Conservation (phyloP, 2,329 filamentous ascomycete genomes). For the Ophioceras dolichostomum region DNA sequence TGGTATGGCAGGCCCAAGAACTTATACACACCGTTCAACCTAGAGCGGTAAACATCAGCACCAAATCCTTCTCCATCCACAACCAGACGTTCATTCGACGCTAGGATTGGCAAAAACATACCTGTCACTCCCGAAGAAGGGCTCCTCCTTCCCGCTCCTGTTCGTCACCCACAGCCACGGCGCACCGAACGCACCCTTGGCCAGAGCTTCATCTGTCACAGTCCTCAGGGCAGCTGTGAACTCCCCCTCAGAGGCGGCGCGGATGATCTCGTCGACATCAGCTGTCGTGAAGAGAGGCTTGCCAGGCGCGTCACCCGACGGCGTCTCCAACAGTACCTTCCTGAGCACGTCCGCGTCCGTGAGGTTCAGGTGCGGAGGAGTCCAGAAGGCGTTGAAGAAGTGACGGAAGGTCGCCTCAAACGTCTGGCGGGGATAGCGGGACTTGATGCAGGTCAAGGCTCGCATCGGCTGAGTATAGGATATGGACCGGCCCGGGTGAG, state of each 20-base stretch:
- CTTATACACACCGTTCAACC: too few relatives aligned
- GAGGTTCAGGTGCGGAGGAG: conserved; percentile 43
- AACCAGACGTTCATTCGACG: too few relatives aligned
- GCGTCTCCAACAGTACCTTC: conserved; percentile 19
- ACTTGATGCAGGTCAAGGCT: conserved; percentile 54
- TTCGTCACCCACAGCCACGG: conserved; percentile 65
- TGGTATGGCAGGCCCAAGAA: too few relatives aligned
- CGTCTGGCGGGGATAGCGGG: conserved; percentile 30
- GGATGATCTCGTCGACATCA: conserved; percentile 44
- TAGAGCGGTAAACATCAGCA: too few relatives aligned
- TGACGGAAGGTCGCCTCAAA: conserved; percentile 42
- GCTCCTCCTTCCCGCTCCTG: conserved; percentile 42
- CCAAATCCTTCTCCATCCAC: too few relatives aligned
- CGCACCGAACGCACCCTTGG: conserved; percentile 59
- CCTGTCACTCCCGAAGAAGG: conserved; percentile 70
- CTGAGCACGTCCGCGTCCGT: conserved; percentile 42
- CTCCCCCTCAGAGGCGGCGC: conserved; percentile 33
- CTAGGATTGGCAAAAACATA: too few relatives aligned
- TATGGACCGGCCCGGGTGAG: too few relatives aligned
- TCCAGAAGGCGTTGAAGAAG: conserved; percentile 52
- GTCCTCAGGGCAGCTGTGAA: conserved; percentile 29
- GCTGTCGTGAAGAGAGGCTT: conserved; percentile 31
- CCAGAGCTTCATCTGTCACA: conserved; percentile 48
- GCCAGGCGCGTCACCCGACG: conserved; percentile 10
- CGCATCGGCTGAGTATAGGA: conserved; percentile 40